phyloP scores from a whole-genome alignment of 441 rosid species.

The Cnidoscolus chayamansa region DNA sequence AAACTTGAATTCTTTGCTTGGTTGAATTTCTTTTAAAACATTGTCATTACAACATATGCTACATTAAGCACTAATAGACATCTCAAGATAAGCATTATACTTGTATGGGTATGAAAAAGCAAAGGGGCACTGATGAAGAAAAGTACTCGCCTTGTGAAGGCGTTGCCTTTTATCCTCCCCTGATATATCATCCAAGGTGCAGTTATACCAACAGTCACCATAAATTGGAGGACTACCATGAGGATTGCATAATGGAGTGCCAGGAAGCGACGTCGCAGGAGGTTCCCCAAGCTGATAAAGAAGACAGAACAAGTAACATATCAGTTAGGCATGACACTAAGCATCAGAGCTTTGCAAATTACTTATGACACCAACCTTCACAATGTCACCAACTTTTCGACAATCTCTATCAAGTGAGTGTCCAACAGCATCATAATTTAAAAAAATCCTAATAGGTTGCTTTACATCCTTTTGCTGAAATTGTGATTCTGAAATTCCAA shows the following conservation, averaged over 20 bases:
- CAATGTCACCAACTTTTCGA: conserved; percentile 71
- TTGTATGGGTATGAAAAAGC: conserved; percentile 2
- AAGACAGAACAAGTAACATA: conserved; percentile 14
- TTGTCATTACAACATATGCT: not conserved
- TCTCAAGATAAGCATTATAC: not conserved
- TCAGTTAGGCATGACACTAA: conserved; percentile 18
- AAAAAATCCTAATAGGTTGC: conserved; percentile 88
- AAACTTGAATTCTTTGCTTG: conserved; percentile 13
- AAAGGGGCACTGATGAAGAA: not conserved
- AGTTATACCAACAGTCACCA: conserved; percentile 98
- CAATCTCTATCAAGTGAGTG: conserved; percentile 94
- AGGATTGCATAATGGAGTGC: conserved; percentile 67
- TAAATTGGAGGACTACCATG: conserved; percentile 69
- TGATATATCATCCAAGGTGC: conserved; percentile 88
- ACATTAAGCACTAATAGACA: not conserved
- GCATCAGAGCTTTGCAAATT: conserved; percentile 11
- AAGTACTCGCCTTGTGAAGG: conserved; percentile 65
- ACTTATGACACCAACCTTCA: conserved; percentile 58
- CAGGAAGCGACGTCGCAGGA: conserved; percentile 43
- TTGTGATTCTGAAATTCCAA: conserved; percentile 38
- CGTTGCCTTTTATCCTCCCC: conserved; percentile 83
- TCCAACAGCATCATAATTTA: conserved; percentile 98
- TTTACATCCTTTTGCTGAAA: conserved; percentile 49
- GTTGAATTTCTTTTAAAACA: not conserved
- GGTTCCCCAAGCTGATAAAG: conserved; percentile 91